phyloP scores from a whole-genome alignment of 176 grass and related monocot genomes.

The Oryza glaberrima region DNA sequence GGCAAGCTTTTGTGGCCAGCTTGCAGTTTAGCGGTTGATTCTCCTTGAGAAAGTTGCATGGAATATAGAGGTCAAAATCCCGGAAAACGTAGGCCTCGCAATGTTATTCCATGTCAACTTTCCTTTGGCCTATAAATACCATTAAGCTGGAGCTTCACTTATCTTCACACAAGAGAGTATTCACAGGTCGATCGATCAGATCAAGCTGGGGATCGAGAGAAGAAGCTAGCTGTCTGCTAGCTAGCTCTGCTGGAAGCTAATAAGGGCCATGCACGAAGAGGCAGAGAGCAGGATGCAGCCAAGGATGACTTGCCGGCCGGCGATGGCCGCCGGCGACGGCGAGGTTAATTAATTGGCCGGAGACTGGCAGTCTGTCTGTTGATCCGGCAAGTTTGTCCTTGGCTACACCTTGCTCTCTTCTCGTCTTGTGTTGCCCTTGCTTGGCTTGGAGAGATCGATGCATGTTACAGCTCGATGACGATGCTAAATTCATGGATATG shows the following conservation, averaged over 20 bases:
- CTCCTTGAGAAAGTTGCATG: neutral
- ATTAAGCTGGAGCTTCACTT: neutral
- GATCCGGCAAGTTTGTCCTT: slow-evolving; percentile 39
- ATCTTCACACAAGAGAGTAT: neutral
- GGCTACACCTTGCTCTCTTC: slow-evolving; percentile 43
- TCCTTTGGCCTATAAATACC: neutral
- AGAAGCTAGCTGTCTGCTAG: neutral
- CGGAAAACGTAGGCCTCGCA: neutral
- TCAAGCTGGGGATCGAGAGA: neutral
- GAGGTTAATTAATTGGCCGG: too few species aligned
- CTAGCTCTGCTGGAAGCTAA: neutral
- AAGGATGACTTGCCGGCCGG: slow-evolving; percentile 28
- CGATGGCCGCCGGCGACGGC: too few species aligned
- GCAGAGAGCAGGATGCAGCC: neutral
- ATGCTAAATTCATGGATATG: neutral
- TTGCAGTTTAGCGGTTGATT: neutral
- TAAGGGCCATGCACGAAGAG: neutral
- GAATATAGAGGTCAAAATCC: neutral
- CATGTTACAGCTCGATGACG: neutral
- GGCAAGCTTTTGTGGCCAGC: neutral
- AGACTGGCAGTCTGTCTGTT: neutral
- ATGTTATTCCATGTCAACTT: slow-evolving; percentile 15
- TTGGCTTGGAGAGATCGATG: neutral
- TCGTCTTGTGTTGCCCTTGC: slow-evolving; percentile 22
- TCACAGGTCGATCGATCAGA: neutral